phyloP scores from a whole-genome alignment of 2,329 filamentous ascomycete genomes.

The Aspergillus ochraceoroseus region DNA sequence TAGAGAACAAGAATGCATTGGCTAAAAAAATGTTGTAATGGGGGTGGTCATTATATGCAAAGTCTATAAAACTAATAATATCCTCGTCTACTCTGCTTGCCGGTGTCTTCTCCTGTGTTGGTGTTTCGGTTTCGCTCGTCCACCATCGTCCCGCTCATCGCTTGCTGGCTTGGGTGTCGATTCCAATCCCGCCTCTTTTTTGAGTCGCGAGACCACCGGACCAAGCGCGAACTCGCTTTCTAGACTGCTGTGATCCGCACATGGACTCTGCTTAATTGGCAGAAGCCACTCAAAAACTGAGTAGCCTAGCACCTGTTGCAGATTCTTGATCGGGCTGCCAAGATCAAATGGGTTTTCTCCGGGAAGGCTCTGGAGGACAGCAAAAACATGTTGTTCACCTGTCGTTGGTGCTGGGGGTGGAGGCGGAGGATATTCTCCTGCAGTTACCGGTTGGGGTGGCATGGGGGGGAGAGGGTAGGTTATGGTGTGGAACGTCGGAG shows the following conservation, averaged over 20 bases:
- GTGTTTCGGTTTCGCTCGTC: constrained; percentile 15
- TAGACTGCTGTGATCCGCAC: constrained; percentile 60
- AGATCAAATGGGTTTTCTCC: constrained; percentile 85
- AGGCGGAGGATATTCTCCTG: constrained; percentile 35
- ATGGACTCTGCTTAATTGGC: constrained; percentile 70
- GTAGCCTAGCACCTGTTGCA: constrained; percentile 73
- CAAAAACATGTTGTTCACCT: constrained; percentile 63
- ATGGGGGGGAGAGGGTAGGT: constrained; percentile 38
- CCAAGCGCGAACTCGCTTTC: constrained; percentile 66
- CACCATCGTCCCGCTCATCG: constrained; percentile 3
- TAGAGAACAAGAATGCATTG: too few species aligned
- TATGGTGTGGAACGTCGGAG: constrained; percentile 38
- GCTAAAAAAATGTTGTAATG: too few species aligned
- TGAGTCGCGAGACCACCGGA: constrained; percentile 55
- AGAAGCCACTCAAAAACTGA: constrained; percentile 71
- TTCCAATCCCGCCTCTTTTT: constrained; percentile 43
- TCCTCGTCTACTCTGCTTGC: constrained; percentile 1
- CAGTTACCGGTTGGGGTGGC: constrained; percentile 8
- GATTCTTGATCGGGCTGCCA: constrained; percentile 61
- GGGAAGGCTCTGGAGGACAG: constrained; percentile 66
- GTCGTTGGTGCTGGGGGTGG: constrained; percentile 10
- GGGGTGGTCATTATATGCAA: too few species aligned
- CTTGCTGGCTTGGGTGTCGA: constrained; percentile 7
- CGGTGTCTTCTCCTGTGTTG: constrained; percentile 14
- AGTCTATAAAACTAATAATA: too few species aligned